Evolutionary conservation across 176 grass and related monocot genomes (phyloP), one percentile per base, ranked within the genome.

Genomic region (Aechmea fasciata): DNA sequence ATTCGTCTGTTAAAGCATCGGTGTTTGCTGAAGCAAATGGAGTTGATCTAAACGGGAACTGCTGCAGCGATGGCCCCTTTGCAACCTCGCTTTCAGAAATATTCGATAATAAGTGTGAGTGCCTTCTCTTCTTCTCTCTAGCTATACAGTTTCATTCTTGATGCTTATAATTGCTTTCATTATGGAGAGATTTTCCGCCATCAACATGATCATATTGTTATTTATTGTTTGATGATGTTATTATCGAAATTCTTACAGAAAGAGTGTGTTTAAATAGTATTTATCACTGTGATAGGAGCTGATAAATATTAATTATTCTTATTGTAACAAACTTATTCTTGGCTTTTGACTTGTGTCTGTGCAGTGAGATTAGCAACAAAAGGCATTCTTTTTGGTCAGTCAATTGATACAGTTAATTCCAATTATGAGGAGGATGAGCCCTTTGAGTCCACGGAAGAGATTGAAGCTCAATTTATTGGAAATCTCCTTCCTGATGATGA

Each of bases 401-500:
- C 92, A 67, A 23, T 77, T 77, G 73, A 85, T 68, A 83, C 75
- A 59, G 55, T 65, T 71, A 74, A 76, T 71, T 73, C 70, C 28
- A 80, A 87, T 52, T 79, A 83, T 74, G 66, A 52, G 3, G 88
- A 91, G 61, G 92, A 96, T 67, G 92, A 89, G 41, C 88, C 83
- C 47, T 89, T 91, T 41, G 78, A 88, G 65, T 79, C 90, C 51
- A 84, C 81, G 1, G 78, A 89, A 48, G 92, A 91, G 81, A 91
- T 91, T 1, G 88, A 91, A 81, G 88, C 88, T 12, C 92, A 87
- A 69, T 87, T 85, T 70, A 96, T 96, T 55, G 92, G 88, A 69
- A 80, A 96, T 74, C 83, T 96, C 20, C 84, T 96, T 72, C 92
- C 92, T 84, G 83, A 96, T 61, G 92, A 96, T 12, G 92, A 91